Percentiles rank a stretch among this genome's conserved stretches.
Conservation (phyloP, 495 filamentous ascomycete species). For the Penicillium paradoxum region DNA sequence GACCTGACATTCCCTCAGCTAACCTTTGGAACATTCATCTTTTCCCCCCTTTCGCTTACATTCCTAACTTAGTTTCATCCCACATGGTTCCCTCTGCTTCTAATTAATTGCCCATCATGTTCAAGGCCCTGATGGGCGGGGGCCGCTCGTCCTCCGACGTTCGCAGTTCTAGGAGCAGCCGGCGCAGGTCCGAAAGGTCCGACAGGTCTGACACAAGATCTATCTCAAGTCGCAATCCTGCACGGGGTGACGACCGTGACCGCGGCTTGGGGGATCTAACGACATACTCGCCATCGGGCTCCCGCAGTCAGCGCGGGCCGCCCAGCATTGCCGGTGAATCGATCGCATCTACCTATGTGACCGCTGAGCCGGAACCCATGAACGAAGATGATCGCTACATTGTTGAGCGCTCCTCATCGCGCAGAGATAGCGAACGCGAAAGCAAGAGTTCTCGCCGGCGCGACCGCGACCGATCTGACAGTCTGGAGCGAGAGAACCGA, state of each 20-base stretch:
- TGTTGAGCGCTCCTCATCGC: slow-evolving; percentile 31
- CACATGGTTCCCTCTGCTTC: slow-evolving; percentile 31
- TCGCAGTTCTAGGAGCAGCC: slow-evolving; percentile 34
- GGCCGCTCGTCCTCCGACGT: slow-evolving; percentile 36
- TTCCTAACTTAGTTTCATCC: slow-evolving; percentile 14
- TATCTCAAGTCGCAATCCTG: slow-evolving; percentile 40
- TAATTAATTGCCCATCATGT: slow-evolving; percentile 39
- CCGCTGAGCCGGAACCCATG: slow-evolving; percentile 40
- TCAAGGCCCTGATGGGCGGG: slow-evolving; percentile 44
- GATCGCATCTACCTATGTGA: slow-evolving; percentile 51
- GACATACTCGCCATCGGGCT: slow-evolving; percentile 33
- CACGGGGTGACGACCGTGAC: slow-evolving; percentile 54
- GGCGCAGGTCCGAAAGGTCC: slow-evolving; percentile 32
- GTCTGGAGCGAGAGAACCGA: slow-evolving; percentile 32
- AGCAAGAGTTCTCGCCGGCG: slow-evolving; percentile 29
- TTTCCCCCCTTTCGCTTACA: slow-evolving; percentile 11
- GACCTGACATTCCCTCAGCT: slow-evolving; percentile 6
- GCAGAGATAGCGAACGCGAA: slow-evolving; percentile 32
- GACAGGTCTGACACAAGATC: slow-evolving; percentile 28
- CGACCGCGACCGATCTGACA: slow-evolving; percentile 29
- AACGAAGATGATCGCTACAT: slow-evolving; percentile 26
- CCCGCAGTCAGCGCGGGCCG: slow-evolving; percentile 32
- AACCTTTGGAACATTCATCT: not conserved
- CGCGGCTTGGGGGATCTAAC: slow-evolving; percentile 41
- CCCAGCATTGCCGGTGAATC: slow-evolving; percentile 42